Base-by-base conservation (phyloP, 148 eudicot species). In the Simmondsia chinensis region DNA sequence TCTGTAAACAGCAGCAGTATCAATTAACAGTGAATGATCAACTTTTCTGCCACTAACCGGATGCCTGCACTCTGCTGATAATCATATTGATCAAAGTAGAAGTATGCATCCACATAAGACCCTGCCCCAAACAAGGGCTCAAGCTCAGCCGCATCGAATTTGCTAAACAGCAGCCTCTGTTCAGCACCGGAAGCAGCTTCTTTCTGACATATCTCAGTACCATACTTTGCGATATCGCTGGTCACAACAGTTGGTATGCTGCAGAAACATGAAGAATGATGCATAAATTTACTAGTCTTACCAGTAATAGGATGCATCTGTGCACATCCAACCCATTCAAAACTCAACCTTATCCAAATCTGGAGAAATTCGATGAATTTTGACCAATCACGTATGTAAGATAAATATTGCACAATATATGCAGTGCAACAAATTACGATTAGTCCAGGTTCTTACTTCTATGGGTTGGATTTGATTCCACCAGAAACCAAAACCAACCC, bases 31-130 rank as follows among this genome's bases (percentile, higher is more conserved):
- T 66, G 73, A 18, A 86, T 31, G 24, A 80, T 61, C 68, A 93
- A 31, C 56, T 93, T 86, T 39, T 73, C 75, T 12, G 96, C 89
- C 16, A 86, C 87, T 60, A 86, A 54, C 14, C 89, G 79, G 50
- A 93, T 75, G 30, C 99, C 96, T 38, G 89, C 83, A 47, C 52
- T 72, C 56, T 82, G 96, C 39, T 76, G 88, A 61, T 60, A 79
- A 61, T 86, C 94, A 52, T 79, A 86, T 1, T 79, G 62, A 45
- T 76, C 82, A 57, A 93, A 66, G 4, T 89, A 67, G 70, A 93
- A 54, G 60, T 55, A 80, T 7, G 74, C 94, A 44, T 82, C 94
- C 46, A 93, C 53, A 11, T 43, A 33, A 34, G 59, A 59, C 33
- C 87, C 89, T 0, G 86, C 69, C 28, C 59, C 46, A 43, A 86